Percentiles rank a stretch among this genome's conserved stretches.
Evolutionary conservation across 192 early-diverging fungal genomes (phyloP).

Genomic region (Coemansia sp.): DNA sequence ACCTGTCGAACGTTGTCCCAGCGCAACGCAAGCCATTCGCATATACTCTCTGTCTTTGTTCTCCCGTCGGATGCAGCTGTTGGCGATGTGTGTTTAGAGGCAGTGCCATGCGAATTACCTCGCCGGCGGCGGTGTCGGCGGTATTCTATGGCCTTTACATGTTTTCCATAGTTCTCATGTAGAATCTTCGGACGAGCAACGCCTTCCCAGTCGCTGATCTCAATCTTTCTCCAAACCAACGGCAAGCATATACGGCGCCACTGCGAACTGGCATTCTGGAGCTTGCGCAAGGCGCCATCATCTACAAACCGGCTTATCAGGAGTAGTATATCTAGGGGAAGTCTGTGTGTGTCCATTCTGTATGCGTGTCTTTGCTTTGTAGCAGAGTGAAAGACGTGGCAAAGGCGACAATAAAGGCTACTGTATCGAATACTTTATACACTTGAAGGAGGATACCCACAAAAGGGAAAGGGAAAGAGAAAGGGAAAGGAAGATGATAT

Average conservation of each 20-base stretch:
- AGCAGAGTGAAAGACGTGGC: no score
- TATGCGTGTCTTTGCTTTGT: background rate
- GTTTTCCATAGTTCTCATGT: constrained; percentile 20
- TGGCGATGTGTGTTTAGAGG: background rate
- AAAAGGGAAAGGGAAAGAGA: background rate
- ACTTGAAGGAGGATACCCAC: no score
- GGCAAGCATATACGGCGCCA: constrained; percentile 43
- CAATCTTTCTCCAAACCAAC: constrained; percentile 33
- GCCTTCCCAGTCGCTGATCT: constrained; percentile 45
- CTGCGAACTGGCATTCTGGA: constrained; percentile 25
- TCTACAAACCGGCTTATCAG: constrained; percentile 28
- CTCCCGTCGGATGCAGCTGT: constrained; percentile 8
- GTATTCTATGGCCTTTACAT: constrained; percentile 28
- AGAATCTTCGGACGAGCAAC: constrained; percentile 11
- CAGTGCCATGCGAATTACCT: constrained; percentile 18
- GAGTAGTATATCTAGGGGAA: constrained; percentile 27
- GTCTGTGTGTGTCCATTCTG: background rate
- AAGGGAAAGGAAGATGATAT: no score
- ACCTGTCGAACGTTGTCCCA: constrained; percentile 29
- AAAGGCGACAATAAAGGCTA: no score
- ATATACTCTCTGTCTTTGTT: constrained; percentile 38
- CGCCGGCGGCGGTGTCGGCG: constrained; percentile 32
- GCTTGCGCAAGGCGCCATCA: constrained; percentile 13
- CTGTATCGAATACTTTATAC: no score
- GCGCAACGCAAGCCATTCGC: constrained; percentile 37